Percentiles rank a stretch among this genome's conserved stretches.
phyloP scores from a whole-genome alignment of 2,329 filamentous ascomycete species.

The Periconia sp. region DNA sequence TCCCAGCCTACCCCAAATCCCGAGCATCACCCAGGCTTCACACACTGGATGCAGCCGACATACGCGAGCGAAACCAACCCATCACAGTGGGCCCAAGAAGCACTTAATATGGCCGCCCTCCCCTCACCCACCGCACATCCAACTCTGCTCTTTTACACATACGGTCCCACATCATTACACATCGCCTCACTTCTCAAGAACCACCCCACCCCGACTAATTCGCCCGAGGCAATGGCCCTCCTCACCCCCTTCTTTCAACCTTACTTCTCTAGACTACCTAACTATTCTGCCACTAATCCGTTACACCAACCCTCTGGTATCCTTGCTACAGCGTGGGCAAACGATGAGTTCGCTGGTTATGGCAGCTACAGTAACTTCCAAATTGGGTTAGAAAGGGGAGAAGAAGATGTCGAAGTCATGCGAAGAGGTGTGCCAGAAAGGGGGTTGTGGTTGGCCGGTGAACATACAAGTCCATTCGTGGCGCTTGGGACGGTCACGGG shows the following conservation, averaged over 20 bases:
- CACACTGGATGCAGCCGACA: conserved; percentile 74
- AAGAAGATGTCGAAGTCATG: conserved; percentile 71
- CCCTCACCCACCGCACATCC: conserved; percentile 67
- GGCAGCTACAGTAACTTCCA: conserved; percentile 90
- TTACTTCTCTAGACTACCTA: conserved; percentile 77
- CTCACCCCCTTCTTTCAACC: conserved; percentile 74
- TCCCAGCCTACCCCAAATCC: conserved; percentile 33
- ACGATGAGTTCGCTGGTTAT: conserved; percentile 78
- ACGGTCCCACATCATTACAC: conserved; percentile 57
- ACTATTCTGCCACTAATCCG: conserved; percentile 62
- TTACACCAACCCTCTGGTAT: conserved; percentile 68
- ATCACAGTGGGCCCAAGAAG: conserved; percentile 74
- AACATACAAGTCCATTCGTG: conserved; percentile 90
- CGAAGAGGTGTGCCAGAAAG: conserved; percentile 63
- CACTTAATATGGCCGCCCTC: conserved; percentile 76
- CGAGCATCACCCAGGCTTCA: conserved; percentile 66
- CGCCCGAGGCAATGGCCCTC: conserved; percentile 48
- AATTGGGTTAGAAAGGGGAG: conserved; percentile 71
- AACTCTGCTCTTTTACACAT: conserved; percentile 84
- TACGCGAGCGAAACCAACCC: conserved; percentile 70
- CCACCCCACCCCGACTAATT: conserved; percentile 48
- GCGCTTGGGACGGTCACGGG: conserved; percentile 88
- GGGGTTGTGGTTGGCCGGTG: conserved; percentile 84
- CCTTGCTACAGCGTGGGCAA: conserved; percentile 77
- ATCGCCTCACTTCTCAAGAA: conserved; percentile 32